Percentiles rank a stretch among this genome's conserved stretches.
phyloP scores from a whole-genome alignment of 495 filamentous ascomycete species.

The Lophium mytilinum region DNA sequence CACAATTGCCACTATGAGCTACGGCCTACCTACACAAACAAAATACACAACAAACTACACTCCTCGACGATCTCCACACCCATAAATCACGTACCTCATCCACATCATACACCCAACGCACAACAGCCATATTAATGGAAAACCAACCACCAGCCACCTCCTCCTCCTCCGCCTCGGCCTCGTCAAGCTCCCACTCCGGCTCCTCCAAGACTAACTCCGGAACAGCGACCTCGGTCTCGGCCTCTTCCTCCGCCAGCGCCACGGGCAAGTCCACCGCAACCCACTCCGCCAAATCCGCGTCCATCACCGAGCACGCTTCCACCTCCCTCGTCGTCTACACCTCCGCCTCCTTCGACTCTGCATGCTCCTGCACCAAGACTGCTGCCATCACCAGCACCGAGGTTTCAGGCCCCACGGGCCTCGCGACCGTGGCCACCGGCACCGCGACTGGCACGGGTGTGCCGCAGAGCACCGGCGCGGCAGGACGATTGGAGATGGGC shows the following conservation, averaged over 20 bases:
- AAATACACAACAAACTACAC: too few relatives aligned
- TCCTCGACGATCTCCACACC: too few relatives aligned
- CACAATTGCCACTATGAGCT: too few relatives aligned
- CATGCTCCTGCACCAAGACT: conserved; percentile 10
- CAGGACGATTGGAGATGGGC: conserved; percentile 1
- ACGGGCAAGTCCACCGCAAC: conserved; percentile 8
- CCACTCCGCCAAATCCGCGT: not conserved
- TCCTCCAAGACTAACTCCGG: not conserved
- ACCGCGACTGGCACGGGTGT: conserved; percentile 1
- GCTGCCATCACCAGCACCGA: conserved; percentile 1
- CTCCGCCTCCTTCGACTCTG: conserved; percentile 3
- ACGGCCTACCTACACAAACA: too few relatives aligned
- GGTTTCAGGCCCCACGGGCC: not conserved
- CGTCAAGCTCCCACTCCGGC: not conserved
- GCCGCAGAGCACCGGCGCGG: conserved; percentile 10
- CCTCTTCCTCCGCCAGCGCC: not conserved
- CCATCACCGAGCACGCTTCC: not conserved
- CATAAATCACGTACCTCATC: too few relatives aligned
- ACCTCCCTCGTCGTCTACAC: conserved; percentile 4
- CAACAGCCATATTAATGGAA: too few relatives aligned
- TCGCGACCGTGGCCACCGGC: not conserved
- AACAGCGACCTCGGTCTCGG: not conserved
- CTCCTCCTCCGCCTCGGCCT: not conserved
- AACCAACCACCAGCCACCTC: too few relatives aligned
- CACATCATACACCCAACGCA: too few relatives aligned